A percentile compares a stretch with the other conserved stretches of the same genome.
Conservation (phyloP, 2,329 filamentous ascomycete genomes). For the Aaosphaeria pasadenensis region DNA sequence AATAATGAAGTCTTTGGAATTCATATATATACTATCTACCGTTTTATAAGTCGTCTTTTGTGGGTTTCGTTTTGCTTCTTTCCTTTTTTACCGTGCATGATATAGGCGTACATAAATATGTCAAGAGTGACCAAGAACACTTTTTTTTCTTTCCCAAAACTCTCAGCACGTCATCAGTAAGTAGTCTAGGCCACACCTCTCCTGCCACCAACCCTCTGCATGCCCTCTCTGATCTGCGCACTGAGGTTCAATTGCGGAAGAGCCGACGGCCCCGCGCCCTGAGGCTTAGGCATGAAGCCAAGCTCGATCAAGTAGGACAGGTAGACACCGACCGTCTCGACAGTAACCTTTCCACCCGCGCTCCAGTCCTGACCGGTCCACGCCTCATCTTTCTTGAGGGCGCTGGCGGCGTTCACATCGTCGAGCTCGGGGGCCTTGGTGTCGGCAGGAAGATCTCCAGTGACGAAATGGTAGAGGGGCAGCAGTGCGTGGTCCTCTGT, state of each 20-base stretch:
- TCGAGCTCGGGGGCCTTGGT: conserved; percentile 73
- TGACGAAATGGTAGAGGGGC: conserved; percentile 72
- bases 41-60: too few relatives aligned
- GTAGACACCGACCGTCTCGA: conserved; percentile 62
- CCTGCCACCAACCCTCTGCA: conserved; percentile 53
- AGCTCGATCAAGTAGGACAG: conserved; percentile 61
- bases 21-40: too few relatives aligned
- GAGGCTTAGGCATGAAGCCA: conserved; percentile 58
- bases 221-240: conserved; percentile 47
- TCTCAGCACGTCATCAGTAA: too few relatives aligned
- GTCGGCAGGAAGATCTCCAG: conserved; percentile 65
- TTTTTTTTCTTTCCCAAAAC: too few relatives aligned
- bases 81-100: too few relatives aligned
- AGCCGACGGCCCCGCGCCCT: conserved; percentile 23
- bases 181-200: conserved; percentile 26
- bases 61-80: too few relatives aligned
- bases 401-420: conserved; percentile 64
- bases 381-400: conserved; percentile 61
- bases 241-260: conserved; percentile 48
- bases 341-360: conserved; percentile 54
- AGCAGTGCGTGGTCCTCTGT: conserved; percentile 67
- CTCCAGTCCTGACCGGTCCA: conserved; percentile 59
- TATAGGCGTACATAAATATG: too few relatives aligned
- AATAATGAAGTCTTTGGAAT: too few relatives aligned
- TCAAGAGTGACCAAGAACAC: too few relatives aligned